Base-by-base conservation (phyloP, 768 basidiomycete genomes). In the Suillus luteus region DNA sequence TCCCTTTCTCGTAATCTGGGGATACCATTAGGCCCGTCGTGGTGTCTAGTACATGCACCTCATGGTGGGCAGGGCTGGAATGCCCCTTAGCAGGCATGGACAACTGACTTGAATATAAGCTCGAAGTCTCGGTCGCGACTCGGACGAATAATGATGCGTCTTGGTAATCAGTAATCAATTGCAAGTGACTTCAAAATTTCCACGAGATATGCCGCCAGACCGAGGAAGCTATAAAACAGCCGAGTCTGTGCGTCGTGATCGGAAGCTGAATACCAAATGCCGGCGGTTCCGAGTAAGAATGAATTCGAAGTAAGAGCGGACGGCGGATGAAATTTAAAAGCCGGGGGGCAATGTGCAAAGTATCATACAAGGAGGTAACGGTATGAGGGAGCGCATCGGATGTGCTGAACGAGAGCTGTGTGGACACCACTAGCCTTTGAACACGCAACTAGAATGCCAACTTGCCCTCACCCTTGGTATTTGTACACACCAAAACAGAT, bases 191-290 rank as follows among this genome's bases (percentile, higher is more conserved):
- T 15, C 15, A 17, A 19, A 17, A 17, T 52, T 27, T 17, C 8
- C 48, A 24, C 48, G n/a, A n/a, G n/a, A 46, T 46, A n/a, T 46
- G 24, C 48, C 9, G 17, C 51, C 17, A 15, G 27, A 52, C 17
- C 51, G 27, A 52, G 51, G 49, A 51, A 51, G 24, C 27, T 27
- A 27, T 51, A 27, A 51, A 51, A 51, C 15, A 51, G 49, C 49
- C 49, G 22, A 14, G 49, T 27, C 49, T 14, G 24, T 15, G 49
- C 24, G 24, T 3, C 49, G 22, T 14, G 15, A 52, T 52, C 51
- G 27, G 51, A 52, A 52, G 51, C 17, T 52, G 51, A 31, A 49
- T 15, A 31, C 19, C 27, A 17, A 52, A 17, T 8, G 15, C 51
- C 27, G 51, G 17, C 51, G 51, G 51, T 52, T 31, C 51, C 51